These are phyloP conservation scores for Lichtheimia ornata DNA, from an alignment of 371 early-diverging fungal species.

Conservation along the genomic window DNA sequence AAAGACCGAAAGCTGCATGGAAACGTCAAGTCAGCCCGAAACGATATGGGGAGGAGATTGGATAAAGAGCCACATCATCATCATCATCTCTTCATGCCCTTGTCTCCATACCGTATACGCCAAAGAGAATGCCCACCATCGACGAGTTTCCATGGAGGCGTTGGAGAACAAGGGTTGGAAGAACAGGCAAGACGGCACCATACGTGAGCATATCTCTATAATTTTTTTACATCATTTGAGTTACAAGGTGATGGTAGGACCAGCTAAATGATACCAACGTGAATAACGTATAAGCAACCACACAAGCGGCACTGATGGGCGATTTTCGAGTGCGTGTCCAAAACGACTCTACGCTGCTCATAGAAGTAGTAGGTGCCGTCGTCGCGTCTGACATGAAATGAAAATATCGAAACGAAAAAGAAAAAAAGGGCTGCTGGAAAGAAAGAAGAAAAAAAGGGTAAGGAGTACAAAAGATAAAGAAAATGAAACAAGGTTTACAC, in stretches of 20 bases:
- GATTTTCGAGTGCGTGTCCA: constrained; percentile 51
- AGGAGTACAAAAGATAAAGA: not conserved
- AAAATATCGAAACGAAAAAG: constrained; percentile 2
- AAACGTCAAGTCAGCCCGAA: constrained; percentile 1
- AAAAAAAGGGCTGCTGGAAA: not conserved
- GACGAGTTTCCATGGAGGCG: constrained; percentile 61
- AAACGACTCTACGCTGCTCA: constrained; percentile 5
- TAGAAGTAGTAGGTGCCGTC: no score
- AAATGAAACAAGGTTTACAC: not conserved
- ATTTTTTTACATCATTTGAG: constrained; percentile 8
- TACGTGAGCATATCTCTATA: constrained; percentile 76
- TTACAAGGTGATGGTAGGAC: not conserved
- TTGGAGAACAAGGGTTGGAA: constrained; percentile 76
- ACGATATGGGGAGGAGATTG: constrained; percentile 1
- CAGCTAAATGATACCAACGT: constrained; percentile 37
- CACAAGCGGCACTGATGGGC: constrained; percentile 50
- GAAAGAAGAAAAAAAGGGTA: constrained; percentile 4
- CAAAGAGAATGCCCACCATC: constrained; percentile 80
- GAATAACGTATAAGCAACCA: constrained; percentile 60
- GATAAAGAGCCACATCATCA: not conserved
- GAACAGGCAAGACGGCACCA: constrained; percentile 82
- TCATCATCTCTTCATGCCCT: no score
- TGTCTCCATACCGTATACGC: constrained; percentile 64
- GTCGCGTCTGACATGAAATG: not conserved
- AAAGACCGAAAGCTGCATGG: constrained; percentile 69